Conservation (phyloP, 1,284 basidiomycete species). For the Vanrija sp. region DNA sequence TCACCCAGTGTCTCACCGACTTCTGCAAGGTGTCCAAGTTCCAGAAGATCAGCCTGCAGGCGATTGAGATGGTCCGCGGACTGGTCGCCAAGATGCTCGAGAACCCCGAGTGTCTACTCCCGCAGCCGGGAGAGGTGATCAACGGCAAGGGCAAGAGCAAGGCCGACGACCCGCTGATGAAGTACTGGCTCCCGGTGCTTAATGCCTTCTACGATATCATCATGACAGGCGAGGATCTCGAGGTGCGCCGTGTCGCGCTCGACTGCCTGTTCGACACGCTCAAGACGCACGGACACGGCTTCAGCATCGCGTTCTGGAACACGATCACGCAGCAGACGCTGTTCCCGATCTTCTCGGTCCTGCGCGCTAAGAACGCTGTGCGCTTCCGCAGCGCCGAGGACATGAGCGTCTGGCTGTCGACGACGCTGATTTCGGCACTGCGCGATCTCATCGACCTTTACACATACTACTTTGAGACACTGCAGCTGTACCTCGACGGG, state of each 20-base stretch:
- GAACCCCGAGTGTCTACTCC: conserved; percentile 73
- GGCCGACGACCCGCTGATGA: conserved; percentile 79
- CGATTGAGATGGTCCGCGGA: conserved; percentile 92
- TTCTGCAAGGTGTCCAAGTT: conserved; percentile 99
- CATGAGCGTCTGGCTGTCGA: conserved; percentile 99
- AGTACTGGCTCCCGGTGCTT: conserved; percentile 94
- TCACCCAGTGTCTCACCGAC: conserved; percentile 96
- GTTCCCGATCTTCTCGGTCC: conserved; percentile 97
- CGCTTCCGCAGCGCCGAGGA: conserved; percentile 95
- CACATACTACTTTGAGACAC: conserved; percentile 89
- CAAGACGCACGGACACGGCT: conserved; percentile 82
- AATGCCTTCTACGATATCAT: conserved; percentile 99
- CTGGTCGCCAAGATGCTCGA: conserved; percentile 88
- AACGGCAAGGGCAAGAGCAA: conserved; percentile 33
- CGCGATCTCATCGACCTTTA: conserved; percentile 94
- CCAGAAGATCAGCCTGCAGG: conserved; percentile 94
- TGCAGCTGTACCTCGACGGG: conserved; percentile 86
- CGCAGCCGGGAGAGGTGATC: conserved; percentile 24
- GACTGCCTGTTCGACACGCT: conserved; percentile 94
- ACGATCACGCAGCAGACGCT: conserved; percentile 93
- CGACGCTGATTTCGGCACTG: conserved; percentile 98
- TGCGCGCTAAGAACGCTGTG: conserved; percentile 65
- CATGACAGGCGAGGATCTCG: conserved; percentile 99
- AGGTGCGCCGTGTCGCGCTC: conserved; percentile 91
- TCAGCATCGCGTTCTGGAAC: conserved; percentile 94